Evolutionary conservation across 2,329 filamentous ascomycete species (phyloP), one percentile per base, ranked within the genome.

Genomic region (Neopestalotiopsis sp.): DNA sequence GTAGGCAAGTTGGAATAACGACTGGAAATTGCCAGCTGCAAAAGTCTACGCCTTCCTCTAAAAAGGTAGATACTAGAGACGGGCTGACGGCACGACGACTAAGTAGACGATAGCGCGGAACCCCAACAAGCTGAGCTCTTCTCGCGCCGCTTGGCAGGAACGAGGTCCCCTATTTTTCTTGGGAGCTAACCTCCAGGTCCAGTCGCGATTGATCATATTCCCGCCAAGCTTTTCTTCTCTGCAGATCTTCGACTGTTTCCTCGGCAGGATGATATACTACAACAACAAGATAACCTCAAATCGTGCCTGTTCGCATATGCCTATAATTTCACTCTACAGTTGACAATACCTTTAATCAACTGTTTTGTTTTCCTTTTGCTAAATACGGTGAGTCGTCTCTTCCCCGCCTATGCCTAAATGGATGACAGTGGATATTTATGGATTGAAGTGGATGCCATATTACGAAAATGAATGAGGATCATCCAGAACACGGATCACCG

Each of bases 391-490:
- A 52, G 45, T 49, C 45, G 17, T 59, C 30, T 30, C 30, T 30
- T 59, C 57, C 24, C 57, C 57, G 20, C 28, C 57, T 59, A 34
- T 30, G 9, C 57, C 57, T 34, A 59, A 59, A 30, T 59, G 30
- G 30, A 34, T 24, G 57, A 30, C 57, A 59, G 57, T 52, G 45
- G 45, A 52, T 52, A 52, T 52, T 52, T 24, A 52, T 59, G 57
- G 57, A 59, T 59, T 30, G 24, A 30, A 34, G 57, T 59, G 57
- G 57, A 59, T 59, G 24, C 30, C 13, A 30, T 59, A 34, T 59
- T 59, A 59, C 57, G 57, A 30, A 34, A 59, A 59, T 59, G 57
- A 59, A 59, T 59, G 57, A 59, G 57, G 57, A 59, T 59, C 57
- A 59, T 59, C 57, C 30, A 24, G 30, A 59, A 59, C 57, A 59